Percentiles rank a stretch among this genome's conserved stretches.
Conservation (phyloP, 2,329 filamentous ascomycete genomes). For the Beauveria pseudobassiana region DNA sequence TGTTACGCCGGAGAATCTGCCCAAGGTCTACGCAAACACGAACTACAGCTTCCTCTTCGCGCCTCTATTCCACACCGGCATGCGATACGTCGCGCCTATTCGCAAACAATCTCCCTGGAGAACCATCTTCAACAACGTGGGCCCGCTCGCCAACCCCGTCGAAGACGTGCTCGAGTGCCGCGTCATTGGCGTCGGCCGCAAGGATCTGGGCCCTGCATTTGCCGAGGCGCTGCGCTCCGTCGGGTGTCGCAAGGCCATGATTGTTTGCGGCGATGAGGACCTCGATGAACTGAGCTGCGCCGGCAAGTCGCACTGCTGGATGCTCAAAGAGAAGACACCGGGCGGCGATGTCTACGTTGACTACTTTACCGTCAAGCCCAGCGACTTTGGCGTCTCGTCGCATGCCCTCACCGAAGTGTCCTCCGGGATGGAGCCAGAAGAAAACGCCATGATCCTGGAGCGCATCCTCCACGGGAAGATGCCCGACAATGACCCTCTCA, state of each 20-base stretch:
- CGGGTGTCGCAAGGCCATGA: conserved; percentile 74
- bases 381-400: conserved; percentile 75
- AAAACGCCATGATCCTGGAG: conserved; percentile 81
- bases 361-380: conserved; percentile 69
- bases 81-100: conserved; percentile 80
- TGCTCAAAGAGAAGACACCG: conserved; percentile 47
- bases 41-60: conserved; percentile 97
- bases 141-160: conserved; percentile 84
- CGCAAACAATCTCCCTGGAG: conserved; percentile 85
- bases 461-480: conserved; percentile 69
- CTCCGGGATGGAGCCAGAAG: conserved; percentile 73
- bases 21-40: conserved; percentile 64
- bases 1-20: conserved; percentile 64
- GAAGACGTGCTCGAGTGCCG: conserved; percentile 80
- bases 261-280: conserved; percentile 91
- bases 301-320: conserved; percentile 84
- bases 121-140: conserved; percentile 96
- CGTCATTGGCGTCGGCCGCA: conserved; percentile 85
- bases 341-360: conserved; percentile 49
- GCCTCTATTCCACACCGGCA: conserved; percentile 91
- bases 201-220: conserved; percentile 81
- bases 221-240: conserved; percentile 72
- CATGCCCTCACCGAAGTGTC: conserved; percentile 74
- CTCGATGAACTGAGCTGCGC: conserved; percentile 94
- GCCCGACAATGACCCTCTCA: conserved; percentile 68